A percentile compares a stretch with the other conserved stretches of the same genome.
Evolutionary conservation across 371 early-diverging fungal species (phyloP).

Genomic region (Mortierella sp.): DNA sequence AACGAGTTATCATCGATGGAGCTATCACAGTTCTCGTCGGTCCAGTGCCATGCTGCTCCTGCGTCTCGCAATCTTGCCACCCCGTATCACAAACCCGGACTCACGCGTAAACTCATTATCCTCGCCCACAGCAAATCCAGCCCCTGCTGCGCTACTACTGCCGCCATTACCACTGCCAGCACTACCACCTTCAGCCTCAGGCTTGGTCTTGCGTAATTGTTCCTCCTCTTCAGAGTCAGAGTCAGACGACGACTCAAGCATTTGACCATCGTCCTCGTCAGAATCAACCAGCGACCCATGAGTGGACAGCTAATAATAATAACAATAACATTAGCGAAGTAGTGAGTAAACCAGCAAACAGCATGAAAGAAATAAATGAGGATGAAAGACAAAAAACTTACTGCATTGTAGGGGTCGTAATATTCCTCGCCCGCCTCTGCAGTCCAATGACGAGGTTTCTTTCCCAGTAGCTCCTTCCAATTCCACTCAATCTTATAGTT

Average conservation of each 20-base stretch:
- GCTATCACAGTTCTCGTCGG: slow-evolving; percentile 17
- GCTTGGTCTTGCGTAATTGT: slow-evolving; percentile 5
- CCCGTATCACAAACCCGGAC: slow-evolving; percentile 50
- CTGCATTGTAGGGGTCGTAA: slow-evolving; percentile 53
- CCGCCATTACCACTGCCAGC: slow-evolving; percentile 4
- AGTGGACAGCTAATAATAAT: slow-evolving; percentile 34
- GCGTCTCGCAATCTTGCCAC: slow-evolving; percentile 55
- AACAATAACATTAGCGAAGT: background rate
- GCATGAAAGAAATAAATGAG: background rate
- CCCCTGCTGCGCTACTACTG: background rate
- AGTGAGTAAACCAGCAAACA: background rate
- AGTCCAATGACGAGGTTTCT: slow-evolving; percentile 53
- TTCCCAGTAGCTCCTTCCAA: slow-evolving; percentile 50
- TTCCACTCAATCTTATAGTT: slow-evolving; percentile 55
- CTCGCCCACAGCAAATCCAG: slow-evolving; percentile 22
- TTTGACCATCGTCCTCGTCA: slow-evolving; percentile 34
- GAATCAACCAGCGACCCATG: slow-evolving; percentile 49
- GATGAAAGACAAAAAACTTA: slow-evolving; percentile 16
- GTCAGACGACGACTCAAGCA: slow-evolving; percentile 30
- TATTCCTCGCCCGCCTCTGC: slow-evolving; percentile 42
- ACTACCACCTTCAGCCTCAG: slow-evolving; percentile 13
- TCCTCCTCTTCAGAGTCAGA: slow-evolving; percentile 19
- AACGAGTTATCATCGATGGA: no score
- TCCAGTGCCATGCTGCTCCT: slow-evolving; percentile 53
- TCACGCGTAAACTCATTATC: slow-evolving; percentile 40